Conservation (phyloP, 2,329 filamentous ascomycete genomes). For the Macrophomina pseudophaseolina region DNA sequence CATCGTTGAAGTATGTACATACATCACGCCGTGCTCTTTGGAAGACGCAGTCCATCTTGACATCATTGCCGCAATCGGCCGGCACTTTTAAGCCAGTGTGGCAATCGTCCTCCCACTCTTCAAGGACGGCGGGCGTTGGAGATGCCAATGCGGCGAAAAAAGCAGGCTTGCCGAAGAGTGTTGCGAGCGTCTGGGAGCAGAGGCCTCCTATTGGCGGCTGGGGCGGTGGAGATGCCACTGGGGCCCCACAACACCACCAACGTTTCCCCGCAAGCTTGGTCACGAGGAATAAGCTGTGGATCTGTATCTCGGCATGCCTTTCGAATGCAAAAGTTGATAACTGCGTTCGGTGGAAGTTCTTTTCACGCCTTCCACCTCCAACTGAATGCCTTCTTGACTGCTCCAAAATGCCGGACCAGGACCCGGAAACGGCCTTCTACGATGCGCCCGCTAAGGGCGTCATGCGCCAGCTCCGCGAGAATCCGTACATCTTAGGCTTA, state of each 20-base stretch:
- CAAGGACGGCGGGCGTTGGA: too few species aligned
- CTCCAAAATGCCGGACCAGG: neutral
- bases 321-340: neutral
- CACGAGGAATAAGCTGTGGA: neutral
- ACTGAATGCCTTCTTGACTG: neutral
- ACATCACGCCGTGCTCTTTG: too few species aligned
- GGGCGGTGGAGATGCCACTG: neutral
- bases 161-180: neutral
- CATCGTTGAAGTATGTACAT: too few species aligned
- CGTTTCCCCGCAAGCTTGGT: conserved; percentile 1
- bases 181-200: neutral
- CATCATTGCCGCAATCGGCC: too few species aligned
- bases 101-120: too few species aligned
- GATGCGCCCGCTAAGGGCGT: neutral
- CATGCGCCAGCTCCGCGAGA: conserved; percentile 9
- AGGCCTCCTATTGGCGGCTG: neutral
- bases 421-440: neutral
- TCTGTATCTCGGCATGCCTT: neutral
- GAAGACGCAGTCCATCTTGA: too few species aligned
- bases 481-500: conserved; percentile 5
- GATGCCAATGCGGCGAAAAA: neutral
- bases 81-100: too few species aligned
- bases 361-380: neutral
- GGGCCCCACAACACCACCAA: conserved; percentile 7
- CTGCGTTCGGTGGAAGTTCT: neutral